phyloP scores from a whole-genome alignment of 306 rosid species.

The Acacia acuminata region DNA sequence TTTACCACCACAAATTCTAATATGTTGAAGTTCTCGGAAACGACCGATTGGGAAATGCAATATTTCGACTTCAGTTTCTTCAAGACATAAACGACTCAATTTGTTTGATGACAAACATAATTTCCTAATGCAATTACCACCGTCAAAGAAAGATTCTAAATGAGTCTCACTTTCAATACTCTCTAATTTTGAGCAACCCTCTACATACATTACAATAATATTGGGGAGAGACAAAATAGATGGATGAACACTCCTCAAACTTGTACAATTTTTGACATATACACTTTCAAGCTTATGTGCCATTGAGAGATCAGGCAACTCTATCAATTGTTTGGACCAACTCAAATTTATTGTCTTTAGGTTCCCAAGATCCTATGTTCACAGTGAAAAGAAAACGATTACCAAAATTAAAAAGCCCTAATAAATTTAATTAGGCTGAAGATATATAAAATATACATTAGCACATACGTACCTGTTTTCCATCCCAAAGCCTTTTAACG shows the following conservation, averaged over 20 bases:
- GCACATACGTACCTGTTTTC: not conserved
- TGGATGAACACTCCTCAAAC: not conserved
- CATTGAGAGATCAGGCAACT: not conserved
- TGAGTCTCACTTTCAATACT: not conserved
- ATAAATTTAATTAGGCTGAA: not conserved
- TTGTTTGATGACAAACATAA: not conserved
- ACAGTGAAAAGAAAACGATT: not conserved
- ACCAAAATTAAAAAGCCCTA: no score
- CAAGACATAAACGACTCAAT: rapidly evolving
- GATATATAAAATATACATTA: no score
- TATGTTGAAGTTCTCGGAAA: rapidly evolving
- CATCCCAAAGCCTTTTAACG: not conserved
- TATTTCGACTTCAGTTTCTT: no score
- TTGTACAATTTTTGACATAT: rapidly evolving
- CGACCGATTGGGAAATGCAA: not conserved
- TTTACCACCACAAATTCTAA: rapidly evolving
- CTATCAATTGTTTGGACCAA: not conserved
- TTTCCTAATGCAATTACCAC: not conserved
- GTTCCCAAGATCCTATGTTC: not conserved
- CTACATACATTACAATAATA: not conserved
- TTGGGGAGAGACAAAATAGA: not conserved
- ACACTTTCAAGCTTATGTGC: not conserved
- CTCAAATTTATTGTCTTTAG: not conserved
- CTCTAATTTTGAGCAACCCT: not conserved
- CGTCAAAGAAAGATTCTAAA: not conserved